Conservation (phyloP, 1,284 basidiomycete genomes). For the Apiotrichum siamense region DNA sequence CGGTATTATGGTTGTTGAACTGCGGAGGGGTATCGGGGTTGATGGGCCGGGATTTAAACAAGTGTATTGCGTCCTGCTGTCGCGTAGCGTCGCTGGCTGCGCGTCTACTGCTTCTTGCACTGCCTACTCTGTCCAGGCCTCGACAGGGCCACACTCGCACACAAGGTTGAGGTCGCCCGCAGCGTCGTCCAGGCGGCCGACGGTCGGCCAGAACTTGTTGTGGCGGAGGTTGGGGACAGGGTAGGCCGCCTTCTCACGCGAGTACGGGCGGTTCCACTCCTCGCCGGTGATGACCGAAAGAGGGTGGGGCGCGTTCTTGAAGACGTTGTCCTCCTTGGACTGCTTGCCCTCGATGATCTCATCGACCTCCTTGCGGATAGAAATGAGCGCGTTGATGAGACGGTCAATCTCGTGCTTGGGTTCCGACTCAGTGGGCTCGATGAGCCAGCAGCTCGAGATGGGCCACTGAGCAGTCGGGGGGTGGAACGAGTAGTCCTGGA, state of each 20-base stretch:
- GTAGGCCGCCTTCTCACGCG: constrained; percentile 75
- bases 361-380: constrained; percentile 84
- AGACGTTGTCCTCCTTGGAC: constrained; percentile 73
- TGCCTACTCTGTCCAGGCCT: constrained; percentile 65
- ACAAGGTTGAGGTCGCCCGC: constrained; percentile 48
- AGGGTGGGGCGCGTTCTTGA: constrained; percentile 92
- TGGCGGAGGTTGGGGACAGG: constrained; percentile 69
- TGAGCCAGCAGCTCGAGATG: constrained; percentile 71
- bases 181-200: constrained; percentile 78
- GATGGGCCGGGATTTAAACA: not conserved
- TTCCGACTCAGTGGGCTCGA: constrained; percentile 93
- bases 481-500: constrained; percentile 53
- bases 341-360: constrained; percentile 80
- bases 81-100: not conserved
- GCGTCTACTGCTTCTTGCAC: constrained; percentile 8
- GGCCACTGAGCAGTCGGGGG: constrained; percentile 62
- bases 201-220: constrained; percentile 91
- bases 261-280: constrained; percentile 84
- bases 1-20: not conserved
- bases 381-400: constrained; percentile 95
- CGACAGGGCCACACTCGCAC: constrained; percentile 83
- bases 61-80: too few species aligned
- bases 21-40: not conserved
- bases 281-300: constrained; percentile 66
- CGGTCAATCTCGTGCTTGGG: constrained; percentile 82